A percentile compares a stretch with the other conserved stretches of the same genome.
Conservation (phyloP, 2,329 filamentous ascomycete species). For the Allantophomopsis lycopodina region DNA sequence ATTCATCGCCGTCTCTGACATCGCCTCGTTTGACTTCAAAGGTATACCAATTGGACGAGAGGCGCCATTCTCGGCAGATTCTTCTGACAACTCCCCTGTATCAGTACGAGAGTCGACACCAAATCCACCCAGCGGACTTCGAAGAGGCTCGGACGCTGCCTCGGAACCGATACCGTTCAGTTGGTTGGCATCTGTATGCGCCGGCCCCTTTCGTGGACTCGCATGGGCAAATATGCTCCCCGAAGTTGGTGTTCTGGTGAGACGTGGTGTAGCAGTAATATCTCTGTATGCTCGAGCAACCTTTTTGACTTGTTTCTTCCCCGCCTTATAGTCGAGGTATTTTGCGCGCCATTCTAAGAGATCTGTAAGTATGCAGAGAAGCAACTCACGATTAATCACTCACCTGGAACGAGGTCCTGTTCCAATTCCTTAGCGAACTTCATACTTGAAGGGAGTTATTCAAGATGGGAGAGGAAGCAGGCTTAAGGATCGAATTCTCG, state of each 20-base stretch:
- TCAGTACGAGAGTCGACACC: slow-evolving; percentile 9
- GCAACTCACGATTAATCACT: slow-evolving; percentile 8
- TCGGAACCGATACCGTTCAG: slow-evolving; percentile 3
- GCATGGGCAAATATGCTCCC: slow-evolving; percentile 1
- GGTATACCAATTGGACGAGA: slow-evolving; percentile 3
- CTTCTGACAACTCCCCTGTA: slow-evolving; percentile 5
- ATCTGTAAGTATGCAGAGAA: slow-evolving; percentile 1
- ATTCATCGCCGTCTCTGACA: not conserved
- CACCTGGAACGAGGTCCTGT: slow-evolving; percentile 72
- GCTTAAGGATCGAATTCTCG: too few species aligned
- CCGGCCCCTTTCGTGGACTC: slow-evolving; percentile 9
- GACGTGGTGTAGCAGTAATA: slow-evolving; percentile 36
- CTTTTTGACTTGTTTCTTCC: slow-evolving; percentile 87
- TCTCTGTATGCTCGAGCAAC: slow-evolving; percentile 59
- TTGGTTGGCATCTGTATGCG: not conserved
- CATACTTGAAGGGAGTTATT: too few species aligned
- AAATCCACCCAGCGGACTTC: slow-evolving; percentile 8
- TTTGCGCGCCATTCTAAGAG: slow-evolving; percentile 72
- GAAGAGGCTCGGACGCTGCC: slow-evolving; percentile 3
- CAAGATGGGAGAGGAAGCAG: too few species aligned
- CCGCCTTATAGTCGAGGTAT: slow-evolving; percentile 90
- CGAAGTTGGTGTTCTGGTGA: slow-evolving; percentile 3
- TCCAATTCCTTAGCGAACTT: slow-evolving; percentile 71
- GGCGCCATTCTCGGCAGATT: slow-evolving; percentile 4
- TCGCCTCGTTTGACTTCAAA: slow-evolving; percentile 18